phyloP scores from a whole-genome alignment of 345 rosid species.

The Salix brachista region DNA sequence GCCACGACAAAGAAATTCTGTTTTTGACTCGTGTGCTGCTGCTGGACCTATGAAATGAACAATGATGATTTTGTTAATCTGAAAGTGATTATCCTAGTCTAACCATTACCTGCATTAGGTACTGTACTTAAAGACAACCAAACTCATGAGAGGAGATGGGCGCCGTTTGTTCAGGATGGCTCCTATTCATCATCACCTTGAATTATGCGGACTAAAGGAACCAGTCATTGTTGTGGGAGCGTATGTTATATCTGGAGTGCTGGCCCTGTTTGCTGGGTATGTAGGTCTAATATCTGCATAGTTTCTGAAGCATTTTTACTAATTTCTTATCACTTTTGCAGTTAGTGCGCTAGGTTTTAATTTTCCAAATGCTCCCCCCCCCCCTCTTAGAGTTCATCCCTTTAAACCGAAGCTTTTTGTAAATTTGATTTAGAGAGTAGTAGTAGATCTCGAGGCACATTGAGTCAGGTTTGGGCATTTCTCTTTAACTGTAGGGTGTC shows the following conservation, averaged over 20 bases:
- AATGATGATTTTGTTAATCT: too few relatives aligned
- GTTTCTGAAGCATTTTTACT: constrained; percentile 9
- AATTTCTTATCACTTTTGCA: constrained; percentile 1
- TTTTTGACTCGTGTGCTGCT: too few relatives aligned
- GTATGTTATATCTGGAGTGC: constrained; percentile 37
- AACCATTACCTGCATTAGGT: constrained; percentile 31
- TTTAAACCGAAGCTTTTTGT: background rate
- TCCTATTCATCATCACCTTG: constrained; percentile 52
- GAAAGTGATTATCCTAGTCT: background rate
- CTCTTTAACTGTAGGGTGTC: too few relatives aligned
- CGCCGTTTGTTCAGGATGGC: constrained; percentile 43
- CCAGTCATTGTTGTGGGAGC: constrained; percentile 51
- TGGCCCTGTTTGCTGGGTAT: constrained; percentile 55
- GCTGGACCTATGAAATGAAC: too few relatives aligned
- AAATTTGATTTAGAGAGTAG: background rate
- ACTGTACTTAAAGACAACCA: constrained; percentile 35
- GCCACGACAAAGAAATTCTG: too few relatives aligned
- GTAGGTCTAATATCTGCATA: constrained; percentile 58
- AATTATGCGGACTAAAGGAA: constrained; percentile 46
- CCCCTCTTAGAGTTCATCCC: background rate
- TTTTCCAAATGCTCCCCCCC: background rate
- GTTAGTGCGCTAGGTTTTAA: background rate
- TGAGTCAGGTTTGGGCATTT: background rate
- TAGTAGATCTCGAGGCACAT: background rate
- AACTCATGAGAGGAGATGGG: constrained; percentile 31